Evolutionary conservation across 805 yeast genomes (phyloP), one percentile per base, ranked within the genome.

Genomic region (Clavispora asparagi): DNA sequence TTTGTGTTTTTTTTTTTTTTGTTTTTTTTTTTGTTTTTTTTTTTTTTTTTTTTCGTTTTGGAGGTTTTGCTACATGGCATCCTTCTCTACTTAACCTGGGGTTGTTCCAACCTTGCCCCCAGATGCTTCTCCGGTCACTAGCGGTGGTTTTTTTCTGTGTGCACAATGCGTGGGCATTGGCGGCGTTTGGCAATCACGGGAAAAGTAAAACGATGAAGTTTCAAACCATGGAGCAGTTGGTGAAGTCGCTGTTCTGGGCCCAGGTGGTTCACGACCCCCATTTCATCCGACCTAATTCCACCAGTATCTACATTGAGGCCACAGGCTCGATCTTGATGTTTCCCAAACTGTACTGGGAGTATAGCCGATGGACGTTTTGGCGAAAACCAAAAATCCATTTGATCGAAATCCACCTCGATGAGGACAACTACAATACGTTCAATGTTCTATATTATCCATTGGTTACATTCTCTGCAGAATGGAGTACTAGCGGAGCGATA

Each of bases 1-100:
- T n/a, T 51, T 26, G 38, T 42, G 19, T 54, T 54, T 23, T 46
- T 54, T 3, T 19, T 19, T 25, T 31, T 31, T 19, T 31, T 19
- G 35, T 31, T 7, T 19, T 8, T 11, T 13, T 7, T n/a, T 13
- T 30, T 30, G 6, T 13, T 12, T 30, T 30, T 11, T 13, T 12
- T 30, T 30, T 30, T 30, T 13, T 30, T 11, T 30, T 30, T 30
- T 1, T 5, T 19, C 23, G 23, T n/a, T n/a, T n/a, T n/a, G 23
- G 23, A 3, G 23, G 5, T 33, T 33, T 33, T 33, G 37, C 25
- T 33, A 16, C 13, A 33, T 33, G 37, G 37, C 23, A 17, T 10
- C 8, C 1, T 4, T 5, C 17, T 12, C 25, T 33, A 33, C 11
- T 8, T 33, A 9, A 9, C 25, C 25, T 33, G 13, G 35, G 17